Evolutionary conservation across 2,329 filamentous ascomycete species (phyloP).

Genomic region (Pyrenophora tritici-repentis): DNA sequence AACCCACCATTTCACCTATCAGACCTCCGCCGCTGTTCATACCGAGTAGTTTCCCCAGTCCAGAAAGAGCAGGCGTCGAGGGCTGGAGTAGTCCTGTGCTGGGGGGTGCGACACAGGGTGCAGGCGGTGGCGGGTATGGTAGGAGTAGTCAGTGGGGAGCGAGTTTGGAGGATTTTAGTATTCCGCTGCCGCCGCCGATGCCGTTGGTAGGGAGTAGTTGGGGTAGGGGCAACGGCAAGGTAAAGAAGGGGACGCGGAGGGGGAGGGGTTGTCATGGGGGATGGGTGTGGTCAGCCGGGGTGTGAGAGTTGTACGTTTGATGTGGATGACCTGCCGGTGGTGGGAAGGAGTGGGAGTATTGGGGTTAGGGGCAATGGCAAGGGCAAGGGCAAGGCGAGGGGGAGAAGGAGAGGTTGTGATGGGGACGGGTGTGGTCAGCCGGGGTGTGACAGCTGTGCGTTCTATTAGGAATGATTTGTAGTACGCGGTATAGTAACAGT

Average conservation of each 20-base stretch:
- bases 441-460: no score
- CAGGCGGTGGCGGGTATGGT: conserved; percentile 1
- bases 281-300: no score
- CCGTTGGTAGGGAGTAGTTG: not conserved
- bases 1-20: conserved; percentile 26
- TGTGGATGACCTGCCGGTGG: no score
- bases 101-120: conserved; percentile 14
- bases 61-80: conserved; percentile 22
- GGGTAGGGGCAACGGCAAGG: no score
- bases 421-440: not conserved
- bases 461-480: no score
- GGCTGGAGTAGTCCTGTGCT: conserved; percentile 37
- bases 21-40: conserved; percentile 40
- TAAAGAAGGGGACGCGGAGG: no score
- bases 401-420: conserved; percentile 10
- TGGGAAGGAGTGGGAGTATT: no score
- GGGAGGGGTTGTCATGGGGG: no score
- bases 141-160: conserved; percentile 20
- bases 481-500: no score
- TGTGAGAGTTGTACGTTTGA: no score
- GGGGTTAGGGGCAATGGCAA: no score
- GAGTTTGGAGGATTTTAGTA: conserved; percentile 42
- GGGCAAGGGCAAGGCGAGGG: not conserved
- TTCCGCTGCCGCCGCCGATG: conserved; percentile 36
- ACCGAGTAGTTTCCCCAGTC: conserved; percentile 43